phyloP scores from a whole-genome alignment of 345 rosid species.

The Acer saccharum region DNA sequence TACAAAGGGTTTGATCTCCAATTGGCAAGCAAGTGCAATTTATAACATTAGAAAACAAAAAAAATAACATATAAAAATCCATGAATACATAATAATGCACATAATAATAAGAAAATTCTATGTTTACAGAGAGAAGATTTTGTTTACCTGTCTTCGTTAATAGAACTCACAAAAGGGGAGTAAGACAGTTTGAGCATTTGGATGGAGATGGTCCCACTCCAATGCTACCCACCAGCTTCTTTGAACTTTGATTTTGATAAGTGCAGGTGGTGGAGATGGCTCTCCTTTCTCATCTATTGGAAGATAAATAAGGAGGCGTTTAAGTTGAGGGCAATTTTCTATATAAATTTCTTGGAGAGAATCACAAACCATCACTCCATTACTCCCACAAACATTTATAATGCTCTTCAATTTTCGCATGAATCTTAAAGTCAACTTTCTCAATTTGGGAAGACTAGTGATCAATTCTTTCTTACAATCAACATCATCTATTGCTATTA shows the following conservation, averaged over 20 bases:
- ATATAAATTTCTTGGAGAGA: neutral
- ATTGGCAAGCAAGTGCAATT: too few species aligned
- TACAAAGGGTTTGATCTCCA: too few species aligned
- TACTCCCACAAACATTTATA: neutral
- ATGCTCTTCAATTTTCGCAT: neutral
- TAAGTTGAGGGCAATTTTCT: neutral
- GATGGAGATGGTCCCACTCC: neutral
- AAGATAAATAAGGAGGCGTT: neutral
- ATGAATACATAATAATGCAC: too few species aligned
- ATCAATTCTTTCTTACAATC: neutral
- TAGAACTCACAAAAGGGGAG: too few species aligned
- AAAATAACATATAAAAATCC: too few species aligned
- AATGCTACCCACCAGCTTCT: neutral
- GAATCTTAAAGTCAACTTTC: accelerated
- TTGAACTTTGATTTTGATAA: neutral
- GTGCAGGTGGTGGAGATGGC: neutral
- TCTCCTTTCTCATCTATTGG: neutral
- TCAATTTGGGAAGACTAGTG: neutral
- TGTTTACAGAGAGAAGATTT: too few species aligned
- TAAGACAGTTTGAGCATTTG: neutral
- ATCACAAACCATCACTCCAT: neutral
- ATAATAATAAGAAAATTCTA: too few species aligned
- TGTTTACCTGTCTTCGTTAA: too few species aligned
- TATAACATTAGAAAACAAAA: too few species aligned
- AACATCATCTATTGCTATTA: neutral